Base-by-base conservation (phyloP, 768 basidiomycete genomes). In the Lentinula lateritia region DNA sequence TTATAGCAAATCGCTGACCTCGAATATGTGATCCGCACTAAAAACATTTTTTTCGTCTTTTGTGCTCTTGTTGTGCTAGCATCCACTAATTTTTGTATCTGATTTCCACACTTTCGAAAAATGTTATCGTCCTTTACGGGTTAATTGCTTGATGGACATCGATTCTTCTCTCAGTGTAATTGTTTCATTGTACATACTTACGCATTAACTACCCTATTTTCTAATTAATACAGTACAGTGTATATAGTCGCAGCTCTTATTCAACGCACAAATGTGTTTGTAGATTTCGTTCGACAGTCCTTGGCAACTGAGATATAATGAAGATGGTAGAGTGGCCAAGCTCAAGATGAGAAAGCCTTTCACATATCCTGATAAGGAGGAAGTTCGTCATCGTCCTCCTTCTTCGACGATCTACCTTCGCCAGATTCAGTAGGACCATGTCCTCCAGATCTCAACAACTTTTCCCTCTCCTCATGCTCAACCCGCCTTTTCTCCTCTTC, bases 381-480 rank as follows among this genome's bases (percentile, higher is more conserved):
- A 54, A 79, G 66, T 61, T 83, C 81, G 12, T 82, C 81, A 39
- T 78, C 73, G 8, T 74, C 70, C 61, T 70, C 69, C 61, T 69
- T 70, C 50, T 73, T 69, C 58, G 68, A 9, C 50, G 55, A 54
- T 34, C 61, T 46, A 45, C 38, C 66, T 54, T 42, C 60, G 42
- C 53, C 65, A 58, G 68, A 61, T 50, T 69, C 71, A 12, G 65
- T 64, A 18, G 66, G 23, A 15, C 28, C 35, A 15, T 48, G 41
- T 32, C 15, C 71, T 35, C 36, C 54, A 35, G 58, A 65, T 12
- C 60, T 61, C 48, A 82, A 65, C 15, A 86, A 64, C 20, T 80
- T 76, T 65, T 89, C 90, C 56, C 86, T 75, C 66, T 88, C 86
- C 67, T 90, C 87, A 50, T 82, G 80, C 70, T 89, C 87, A 54